These are phyloP conservation scores for Erodium moschatum DNA, from an alignment of 441 rosid species.

Conservation along the genomic window DNA sequence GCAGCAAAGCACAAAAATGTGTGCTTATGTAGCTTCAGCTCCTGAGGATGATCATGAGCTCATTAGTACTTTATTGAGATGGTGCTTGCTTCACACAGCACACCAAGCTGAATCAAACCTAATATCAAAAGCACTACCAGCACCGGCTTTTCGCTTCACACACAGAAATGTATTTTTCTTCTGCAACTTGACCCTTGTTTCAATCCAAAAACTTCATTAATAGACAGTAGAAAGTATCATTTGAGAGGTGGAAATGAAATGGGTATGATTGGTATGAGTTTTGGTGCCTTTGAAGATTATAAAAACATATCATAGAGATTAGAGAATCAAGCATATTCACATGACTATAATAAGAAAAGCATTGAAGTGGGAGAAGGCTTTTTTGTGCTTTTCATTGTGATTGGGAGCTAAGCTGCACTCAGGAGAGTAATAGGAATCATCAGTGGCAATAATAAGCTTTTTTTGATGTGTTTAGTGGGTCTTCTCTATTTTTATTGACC, in stretches of 20 bases:
- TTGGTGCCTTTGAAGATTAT: slow-evolving; percentile 18
- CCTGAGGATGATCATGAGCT: neutral
- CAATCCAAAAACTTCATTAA: slow-evolving; percentile 10
- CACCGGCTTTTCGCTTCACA: slow-evolving; percentile 15
- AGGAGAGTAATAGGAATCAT: slow-evolving; percentile 3
- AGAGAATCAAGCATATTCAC: slow-evolving; percentile 5
- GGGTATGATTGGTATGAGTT: slow-evolving; percentile 9
- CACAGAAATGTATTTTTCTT: slow-evolving; percentile 2
- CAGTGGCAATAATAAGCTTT: neutral
- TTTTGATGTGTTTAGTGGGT: slow-evolving; percentile 21
- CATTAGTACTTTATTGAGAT: neutral
- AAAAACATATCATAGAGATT: slow-evolving; percentile 1
- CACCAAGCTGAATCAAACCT: neutral
- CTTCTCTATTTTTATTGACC: slow-evolving; percentile 30
- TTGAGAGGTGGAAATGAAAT: neutral
- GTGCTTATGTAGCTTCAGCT: neutral
- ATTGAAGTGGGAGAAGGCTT: neutral
- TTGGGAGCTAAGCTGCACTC: neutral
- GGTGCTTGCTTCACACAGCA: neutral
- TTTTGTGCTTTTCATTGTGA: slow-evolving; percentile 1
- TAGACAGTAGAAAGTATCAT: neutral
- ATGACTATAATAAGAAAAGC: slow-evolving; percentile 1
- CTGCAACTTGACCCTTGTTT: slow-evolving; percentile 19
- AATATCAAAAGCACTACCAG: slow-evolving; percentile 16
- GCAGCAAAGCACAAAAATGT: neutral